These are phyloP conservation scores for Populus tremula DNA, from an alignment of 345 rosid species.

Conservation along the genomic window DNA sequence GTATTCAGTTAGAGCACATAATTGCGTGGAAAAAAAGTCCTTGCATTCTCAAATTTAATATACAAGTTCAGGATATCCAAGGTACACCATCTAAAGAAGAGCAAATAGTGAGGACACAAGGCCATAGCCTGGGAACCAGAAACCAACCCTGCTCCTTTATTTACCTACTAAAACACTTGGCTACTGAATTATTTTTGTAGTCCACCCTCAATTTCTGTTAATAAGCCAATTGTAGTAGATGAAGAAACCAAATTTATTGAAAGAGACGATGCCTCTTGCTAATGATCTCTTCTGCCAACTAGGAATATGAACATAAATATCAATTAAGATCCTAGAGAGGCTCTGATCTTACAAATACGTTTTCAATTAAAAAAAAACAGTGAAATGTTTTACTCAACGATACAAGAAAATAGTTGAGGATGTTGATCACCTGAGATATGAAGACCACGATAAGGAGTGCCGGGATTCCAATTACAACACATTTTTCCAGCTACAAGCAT, in stretches of 20 bases:
- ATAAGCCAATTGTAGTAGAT: no score
- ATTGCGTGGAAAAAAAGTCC: no score
- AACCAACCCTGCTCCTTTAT: background rate
- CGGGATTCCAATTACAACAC: conserved; percentile 83
- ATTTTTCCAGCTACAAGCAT: conserved; percentile 59
- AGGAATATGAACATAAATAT: background rate
- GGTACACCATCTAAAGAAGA: background rate
- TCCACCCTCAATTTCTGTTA: no score
- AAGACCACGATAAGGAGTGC: conserved; percentile 61
- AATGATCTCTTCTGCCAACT: background rate
- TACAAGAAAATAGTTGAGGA: conserved; percentile 8
- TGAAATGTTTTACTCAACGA: background rate
- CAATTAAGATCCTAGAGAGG: background rate
- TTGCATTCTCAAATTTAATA: background rate
- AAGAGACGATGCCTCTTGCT: background rate
- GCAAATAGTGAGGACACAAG: background rate
- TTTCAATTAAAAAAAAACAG: background rate
- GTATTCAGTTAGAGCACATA: background rate
- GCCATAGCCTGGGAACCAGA: background rate
- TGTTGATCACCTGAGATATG: conserved; percentile 65
- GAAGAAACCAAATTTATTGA: no score
- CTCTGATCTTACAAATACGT: background rate
- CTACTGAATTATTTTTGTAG: no score
- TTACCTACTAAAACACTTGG: no score
- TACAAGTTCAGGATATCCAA: background rate